phyloP scores from a whole-genome alignment of 225 moss, liverwort and hornwort genomes.

The Polytrichum formosum region DNA sequence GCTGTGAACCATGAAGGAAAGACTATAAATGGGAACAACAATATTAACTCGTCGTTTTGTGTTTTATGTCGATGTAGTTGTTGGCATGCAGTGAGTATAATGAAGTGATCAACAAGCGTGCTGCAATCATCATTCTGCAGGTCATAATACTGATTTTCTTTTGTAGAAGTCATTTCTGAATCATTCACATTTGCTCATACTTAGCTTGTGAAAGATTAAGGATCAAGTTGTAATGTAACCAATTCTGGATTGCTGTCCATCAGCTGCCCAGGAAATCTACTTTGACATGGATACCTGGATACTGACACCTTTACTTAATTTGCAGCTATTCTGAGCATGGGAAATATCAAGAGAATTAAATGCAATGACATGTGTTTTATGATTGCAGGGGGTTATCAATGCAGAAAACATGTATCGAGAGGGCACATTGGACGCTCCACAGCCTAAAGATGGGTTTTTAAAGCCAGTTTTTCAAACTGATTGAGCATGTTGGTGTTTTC shows the following conservation, averaged over 20 bases:
- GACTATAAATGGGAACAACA: no score
- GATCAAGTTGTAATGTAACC: background rate
- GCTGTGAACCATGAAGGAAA: no score
- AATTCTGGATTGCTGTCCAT: background rate
- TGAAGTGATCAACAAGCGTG: constrained; percentile 76
- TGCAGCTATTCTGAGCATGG: no score
- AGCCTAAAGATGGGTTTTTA: constrained; percentile 52
- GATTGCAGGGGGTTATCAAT: constrained; percentile 61
- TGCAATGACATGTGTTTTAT: background rate
- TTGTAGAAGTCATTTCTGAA: background rate
- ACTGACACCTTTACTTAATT: no score
- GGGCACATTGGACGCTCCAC: constrained; percentile 27
- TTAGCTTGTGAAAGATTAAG: background rate
- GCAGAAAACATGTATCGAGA: constrained; percentile 66
- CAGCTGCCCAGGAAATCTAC: background rate
- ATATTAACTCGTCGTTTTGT: background rate
- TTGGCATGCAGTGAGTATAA: constrained; percentile 82
- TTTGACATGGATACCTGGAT: background rate
- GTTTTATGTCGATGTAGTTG: constrained; percentile 32
- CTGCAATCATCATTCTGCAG: constrained; percentile 69
- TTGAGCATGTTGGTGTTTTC: background rate
- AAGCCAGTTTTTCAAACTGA: background rate
- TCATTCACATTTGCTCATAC: background rate
- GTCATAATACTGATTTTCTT: constrained; percentile 17
- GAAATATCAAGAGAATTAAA: background rate